These are phyloP conservation scores for Amanita jacksonii DNA, from an alignment of 768 basidiomycete species.

Conservation along the genomic window DNA sequence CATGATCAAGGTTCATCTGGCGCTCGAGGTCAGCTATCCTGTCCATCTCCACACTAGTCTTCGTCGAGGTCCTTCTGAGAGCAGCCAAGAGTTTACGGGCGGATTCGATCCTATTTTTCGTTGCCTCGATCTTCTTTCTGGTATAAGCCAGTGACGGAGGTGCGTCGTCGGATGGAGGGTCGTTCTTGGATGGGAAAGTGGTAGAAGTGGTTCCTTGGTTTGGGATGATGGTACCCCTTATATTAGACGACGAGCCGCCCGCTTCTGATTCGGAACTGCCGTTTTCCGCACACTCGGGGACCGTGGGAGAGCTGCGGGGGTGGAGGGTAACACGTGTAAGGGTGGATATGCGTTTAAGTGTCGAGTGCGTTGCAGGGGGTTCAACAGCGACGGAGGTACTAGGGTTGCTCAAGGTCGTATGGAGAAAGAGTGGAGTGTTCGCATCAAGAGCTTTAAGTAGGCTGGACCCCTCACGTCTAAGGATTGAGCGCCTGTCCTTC, in stretches of 20 bases:
- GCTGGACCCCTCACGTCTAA: conserved; percentile 2
- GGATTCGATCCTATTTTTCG: no score
- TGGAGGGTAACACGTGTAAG: conserved; percentile 3
- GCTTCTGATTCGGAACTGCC: no score
- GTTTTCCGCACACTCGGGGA: no score
- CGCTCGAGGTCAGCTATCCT: not conserved
- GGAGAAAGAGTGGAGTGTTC: conserved; percentile 3
- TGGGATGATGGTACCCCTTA: no score
- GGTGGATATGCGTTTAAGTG: not conserved
- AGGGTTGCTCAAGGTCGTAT: not conserved
- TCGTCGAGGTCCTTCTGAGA: not conserved
- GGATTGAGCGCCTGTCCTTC: conserved; percentile 2
- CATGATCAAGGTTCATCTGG: not conserved
- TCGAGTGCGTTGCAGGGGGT: not conserved
- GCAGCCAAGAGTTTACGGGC: not conserved
- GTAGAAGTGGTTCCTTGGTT: no score
- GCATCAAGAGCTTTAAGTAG: conserved; percentile 9
- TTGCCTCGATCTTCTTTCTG: no score
- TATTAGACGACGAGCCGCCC: no score
- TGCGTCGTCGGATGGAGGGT: no score
- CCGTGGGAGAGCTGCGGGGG: not conserved
- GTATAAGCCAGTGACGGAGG: no score
- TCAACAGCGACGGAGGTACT: not conserved
- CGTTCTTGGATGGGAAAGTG: no score
- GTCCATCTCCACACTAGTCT: not conserved